phyloP scores from a whole-genome alignment of 75 land plant species.

The Larix kaempferi region DNA sequence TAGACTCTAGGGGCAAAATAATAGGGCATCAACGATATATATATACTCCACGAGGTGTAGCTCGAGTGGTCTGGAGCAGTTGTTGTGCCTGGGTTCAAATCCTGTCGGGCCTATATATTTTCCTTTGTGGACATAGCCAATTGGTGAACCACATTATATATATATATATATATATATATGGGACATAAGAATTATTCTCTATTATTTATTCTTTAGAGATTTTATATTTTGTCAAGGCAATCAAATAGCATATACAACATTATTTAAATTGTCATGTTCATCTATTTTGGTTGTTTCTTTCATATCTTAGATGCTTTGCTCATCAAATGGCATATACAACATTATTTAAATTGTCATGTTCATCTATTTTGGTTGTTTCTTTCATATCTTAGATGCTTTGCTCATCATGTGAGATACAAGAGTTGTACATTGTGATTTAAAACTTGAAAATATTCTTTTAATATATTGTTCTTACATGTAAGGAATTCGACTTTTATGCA shows the following conservation, averaged over 20 bases:
- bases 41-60: too few species aligned
- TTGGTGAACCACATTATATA: too few species aligned
- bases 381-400: conserved; percentile 77
- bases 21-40: too few species aligned
- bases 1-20: too few species aligned
- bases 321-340: background rate
- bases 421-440: conserved; percentile 96
- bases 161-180: too few species aligned
- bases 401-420: conserved; percentile 78
- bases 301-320: conserved; percentile 78
- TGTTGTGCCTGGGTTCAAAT: too few species aligned
- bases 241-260: background rate
- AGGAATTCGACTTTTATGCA: too few species aligned
- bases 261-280: background rate
- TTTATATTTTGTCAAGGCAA: background rate
- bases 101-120: too few species aligned
- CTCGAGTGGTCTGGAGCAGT: too few species aligned
- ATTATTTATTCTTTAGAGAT: background rate
- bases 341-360: background rate
- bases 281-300: background rate
- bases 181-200: background rate
- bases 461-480: conserved; percentile 1
- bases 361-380: background rate
- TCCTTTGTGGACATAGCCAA: too few species aligned
- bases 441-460: conserved; percentile 97